Evolutionary conservation across 2,329 filamentous ascomycete species (phyloP), one percentile per base, ranked within the genome.

Genomic region (Penicillium fuscoglaucum): DNA sequence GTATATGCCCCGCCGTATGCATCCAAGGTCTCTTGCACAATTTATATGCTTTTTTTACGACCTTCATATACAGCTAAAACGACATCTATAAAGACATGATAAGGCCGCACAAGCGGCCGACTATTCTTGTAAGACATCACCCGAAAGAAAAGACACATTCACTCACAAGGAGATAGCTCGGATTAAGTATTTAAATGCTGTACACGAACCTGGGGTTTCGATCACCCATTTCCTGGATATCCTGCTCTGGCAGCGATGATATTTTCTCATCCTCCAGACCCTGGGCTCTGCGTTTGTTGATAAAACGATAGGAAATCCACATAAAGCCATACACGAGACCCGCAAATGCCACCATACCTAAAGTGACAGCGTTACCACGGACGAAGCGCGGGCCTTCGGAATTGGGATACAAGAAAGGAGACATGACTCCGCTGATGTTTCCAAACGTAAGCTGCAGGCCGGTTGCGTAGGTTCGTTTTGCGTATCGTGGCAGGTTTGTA

Each of bases 381-480:
- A 84, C 76, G 67, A 84, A 89, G n/a, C 83, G 79, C 1, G 85
- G 85, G 0, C 72, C 78, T 49, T 86, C 83, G 9, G 65, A 58
- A 12, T 68, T 75, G 37, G 70, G 71, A 60, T 79, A 80, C 12
- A 79, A 61, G 66, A 90, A 91, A 0, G 87, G 84, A 4, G 87
- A 83, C 86, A 91, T 88, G 62, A 92, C 88, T 2, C 90, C 90
- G 12, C 86, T 83, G 17, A 81, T 79, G 62, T 92, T 92, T 2
- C 88, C 89, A 52, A 87, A 82, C 0, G 85, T 90, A 37, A 91
- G 77, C 70, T 91, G 88, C 70, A 91, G 70, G 0, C 87, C 89
- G 1, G 84, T 90, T 0, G 87, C 88, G 0, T 87, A 89, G 0
- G 89, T 89, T 33, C 90, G 80, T 72, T 92, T 93, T 10, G 89